Percentiles rank a stretch among this genome's conserved stretches.
phyloP scores from a whole-genome alignment of 768 basidiomycete species.

The Termitomyces sp. region DNA sequence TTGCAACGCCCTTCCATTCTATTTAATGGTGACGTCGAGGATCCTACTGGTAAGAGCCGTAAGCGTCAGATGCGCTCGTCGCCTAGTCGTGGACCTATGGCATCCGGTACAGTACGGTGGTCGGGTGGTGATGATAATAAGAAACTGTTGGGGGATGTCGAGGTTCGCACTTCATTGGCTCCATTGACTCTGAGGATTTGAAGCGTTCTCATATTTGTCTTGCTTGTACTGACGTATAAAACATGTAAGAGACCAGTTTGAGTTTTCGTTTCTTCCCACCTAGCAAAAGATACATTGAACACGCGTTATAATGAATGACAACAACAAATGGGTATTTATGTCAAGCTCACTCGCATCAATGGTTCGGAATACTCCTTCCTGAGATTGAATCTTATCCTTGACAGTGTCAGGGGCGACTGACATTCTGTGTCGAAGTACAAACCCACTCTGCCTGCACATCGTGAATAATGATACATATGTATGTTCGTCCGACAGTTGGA shows the following conservation, averaged over 20 bases:
- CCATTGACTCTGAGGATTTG: conserved; percentile 7
- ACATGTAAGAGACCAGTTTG: neutral
- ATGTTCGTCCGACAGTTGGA: too few relatives aligned
- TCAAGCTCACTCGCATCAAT: too few relatives aligned
- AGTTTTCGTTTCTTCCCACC: too few relatives aligned
- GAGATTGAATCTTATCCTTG: too few relatives aligned
- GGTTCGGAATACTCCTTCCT: too few relatives aligned
- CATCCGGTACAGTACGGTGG: conserved; percentile 10
- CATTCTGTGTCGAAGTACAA: too few relatives aligned
- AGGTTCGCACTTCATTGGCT: conserved; percentile 10
- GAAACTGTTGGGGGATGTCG: conserved; percentile 3
- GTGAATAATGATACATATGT: too few relatives aligned
- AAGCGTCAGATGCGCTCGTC: conserved; percentile 6
- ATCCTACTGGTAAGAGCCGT: conserved; percentile 15
- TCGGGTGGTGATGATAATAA: conserved; percentile 1
- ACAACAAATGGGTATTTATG: too few relatives aligned
- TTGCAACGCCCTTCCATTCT: neutral
- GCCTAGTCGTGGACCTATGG: neutral
- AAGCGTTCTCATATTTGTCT: neutral
- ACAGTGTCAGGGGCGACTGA: too few relatives aligned
- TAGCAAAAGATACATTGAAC: too few relatives aligned
- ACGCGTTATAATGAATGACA: too few relatives aligned
- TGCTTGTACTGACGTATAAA: neutral
- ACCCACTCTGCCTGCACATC: too few relatives aligned
- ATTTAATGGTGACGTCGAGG: conserved; percentile 5